Percentiles rank a stretch among this genome's conserved stretches.
Evolutionary conservation across 2,329 filamentous ascomycete genomes (phyloP).

Genomic region (Gaeumannomyces tritici): DNA sequence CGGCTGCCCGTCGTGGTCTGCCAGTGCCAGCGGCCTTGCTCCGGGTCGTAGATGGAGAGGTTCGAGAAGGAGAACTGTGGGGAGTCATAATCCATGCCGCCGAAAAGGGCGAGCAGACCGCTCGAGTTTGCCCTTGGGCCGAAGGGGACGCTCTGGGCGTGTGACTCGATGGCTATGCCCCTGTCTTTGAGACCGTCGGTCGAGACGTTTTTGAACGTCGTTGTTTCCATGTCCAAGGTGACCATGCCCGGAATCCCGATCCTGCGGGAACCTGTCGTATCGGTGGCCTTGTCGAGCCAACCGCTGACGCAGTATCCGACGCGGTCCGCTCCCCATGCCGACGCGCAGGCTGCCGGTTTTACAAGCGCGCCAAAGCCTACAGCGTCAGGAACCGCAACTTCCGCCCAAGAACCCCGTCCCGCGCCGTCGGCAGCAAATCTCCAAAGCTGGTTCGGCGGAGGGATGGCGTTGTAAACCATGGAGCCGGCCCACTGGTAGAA

Average conservation of each 20-base stretch:
- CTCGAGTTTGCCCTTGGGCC: conserved; percentile 12
- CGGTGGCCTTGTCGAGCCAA: neutral
- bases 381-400: conserved; percentile 15
- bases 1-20: conserved; percentile 21
- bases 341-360: conserved; percentile 14
- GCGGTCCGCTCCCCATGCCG: conserved; percentile 11
- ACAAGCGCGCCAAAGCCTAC: conserved; percentile 25
- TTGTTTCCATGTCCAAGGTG: conserved; percentile 16
- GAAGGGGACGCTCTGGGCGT: conserved; percentile 21
- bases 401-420: conserved; percentile 22
- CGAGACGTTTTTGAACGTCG: conserved; percentile 21
- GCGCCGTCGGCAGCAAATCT: conserved; percentile 19
- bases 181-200: conserved; percentile 12
- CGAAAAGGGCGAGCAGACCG: conserved; percentile 22
- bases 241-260: conserved; percentile 5
- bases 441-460: conserved; percentile 20
- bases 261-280: neutral
- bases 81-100: conserved; percentile 17
- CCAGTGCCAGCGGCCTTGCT: conserved; percentile 19
- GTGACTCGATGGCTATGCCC: conserved; percentile 18
- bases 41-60: conserved; percentile 22
- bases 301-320: conserved; percentile 23
- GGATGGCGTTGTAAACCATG: conserved; percentile 10
- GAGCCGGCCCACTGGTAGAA: conserved; percentile 26
- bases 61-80: conserved; percentile 15